Evolutionary conservation across 176 grass and related monocot species (phyloP).

Genomic region (Carex myosuroides): DNA sequence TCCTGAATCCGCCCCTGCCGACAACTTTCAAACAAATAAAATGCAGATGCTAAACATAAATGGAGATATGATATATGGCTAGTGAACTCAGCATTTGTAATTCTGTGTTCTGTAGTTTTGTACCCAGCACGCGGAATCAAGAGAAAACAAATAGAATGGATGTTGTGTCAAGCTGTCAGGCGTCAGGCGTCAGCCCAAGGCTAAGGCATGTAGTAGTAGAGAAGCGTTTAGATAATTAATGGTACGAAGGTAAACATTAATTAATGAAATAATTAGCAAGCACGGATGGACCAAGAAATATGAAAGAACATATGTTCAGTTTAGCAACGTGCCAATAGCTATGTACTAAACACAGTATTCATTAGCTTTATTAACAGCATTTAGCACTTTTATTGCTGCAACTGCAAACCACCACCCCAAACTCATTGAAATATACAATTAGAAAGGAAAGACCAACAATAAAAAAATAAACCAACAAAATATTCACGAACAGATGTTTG

Average conservation of each 20-base stretch:
- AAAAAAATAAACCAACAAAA: background rate
- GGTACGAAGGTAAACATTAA: background rate
- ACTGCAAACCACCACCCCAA: background rate
- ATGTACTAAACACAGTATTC: background rate
- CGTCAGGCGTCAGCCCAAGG: too few relatives aligned
- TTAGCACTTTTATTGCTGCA: background rate
- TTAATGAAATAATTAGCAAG: background rate
- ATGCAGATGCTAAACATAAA: too few relatives aligned
- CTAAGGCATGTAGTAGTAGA: too few relatives aligned
- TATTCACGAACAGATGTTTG: background rate
- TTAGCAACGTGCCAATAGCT: background rate
- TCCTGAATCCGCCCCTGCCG: too few relatives aligned
- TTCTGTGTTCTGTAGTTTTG: too few relatives aligned
- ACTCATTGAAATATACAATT: background rate
- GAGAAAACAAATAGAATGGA: too few relatives aligned
- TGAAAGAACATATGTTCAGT: background rate
- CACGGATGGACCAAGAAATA: background rate
- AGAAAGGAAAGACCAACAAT: background rate
- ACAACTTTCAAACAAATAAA: too few relatives aligned
- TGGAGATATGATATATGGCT: too few relatives aligned
- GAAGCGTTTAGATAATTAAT: background rate
- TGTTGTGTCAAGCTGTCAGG: too few relatives aligned
- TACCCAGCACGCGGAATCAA: too few relatives aligned
- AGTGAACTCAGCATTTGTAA: too few relatives aligned
- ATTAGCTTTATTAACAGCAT: background rate